phyloP scores from a whole-genome alignment of 108 stramenopile species.

The Cyclotella atomus region DNA sequence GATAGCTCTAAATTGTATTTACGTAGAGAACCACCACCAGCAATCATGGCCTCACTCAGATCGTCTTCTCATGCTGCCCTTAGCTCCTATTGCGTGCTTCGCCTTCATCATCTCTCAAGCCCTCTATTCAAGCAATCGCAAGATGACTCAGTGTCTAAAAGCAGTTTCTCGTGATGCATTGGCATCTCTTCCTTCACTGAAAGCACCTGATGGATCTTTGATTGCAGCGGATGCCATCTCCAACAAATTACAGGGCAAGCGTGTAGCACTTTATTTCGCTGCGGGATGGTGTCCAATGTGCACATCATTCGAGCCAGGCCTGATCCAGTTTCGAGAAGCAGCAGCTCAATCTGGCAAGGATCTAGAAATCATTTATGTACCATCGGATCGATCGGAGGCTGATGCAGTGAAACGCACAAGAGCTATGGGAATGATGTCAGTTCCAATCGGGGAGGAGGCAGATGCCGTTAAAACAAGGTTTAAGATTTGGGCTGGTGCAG shows the following conservation, averaged over 20 bases:
- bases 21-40: no score
- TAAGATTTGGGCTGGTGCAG: conserved; percentile 67
- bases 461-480: conserved; percentile 55
- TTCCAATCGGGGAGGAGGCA: conserved; percentile 59
- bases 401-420: conserved; percentile 41
- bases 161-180: conserved; percentile 21
- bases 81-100: background rate
- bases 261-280: conserved; percentile 70
- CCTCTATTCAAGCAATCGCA: background rate
- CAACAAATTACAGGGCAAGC: conserved; percentile 44
- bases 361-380: conserved; percentile 64
- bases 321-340: conserved; percentile 59
- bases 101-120: background rate
- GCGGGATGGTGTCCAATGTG: conserved; percentile 78
- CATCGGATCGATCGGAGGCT: conserved; percentile 49
- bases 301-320: conserved; percentile 62
- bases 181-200: conserved; percentile 30
- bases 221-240: conserved; percentile 26
- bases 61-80: background rate
- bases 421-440: conserved; percentile 54
- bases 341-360: conserved; percentile 45
- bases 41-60: no score
- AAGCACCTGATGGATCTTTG: conserved; percentile 24
- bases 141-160: conserved; percentile 17
- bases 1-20: no score